Base-by-base conservation (phyloP, 2,329 filamentous ascomycete species). In the Diaporthe vexans region DNA sequence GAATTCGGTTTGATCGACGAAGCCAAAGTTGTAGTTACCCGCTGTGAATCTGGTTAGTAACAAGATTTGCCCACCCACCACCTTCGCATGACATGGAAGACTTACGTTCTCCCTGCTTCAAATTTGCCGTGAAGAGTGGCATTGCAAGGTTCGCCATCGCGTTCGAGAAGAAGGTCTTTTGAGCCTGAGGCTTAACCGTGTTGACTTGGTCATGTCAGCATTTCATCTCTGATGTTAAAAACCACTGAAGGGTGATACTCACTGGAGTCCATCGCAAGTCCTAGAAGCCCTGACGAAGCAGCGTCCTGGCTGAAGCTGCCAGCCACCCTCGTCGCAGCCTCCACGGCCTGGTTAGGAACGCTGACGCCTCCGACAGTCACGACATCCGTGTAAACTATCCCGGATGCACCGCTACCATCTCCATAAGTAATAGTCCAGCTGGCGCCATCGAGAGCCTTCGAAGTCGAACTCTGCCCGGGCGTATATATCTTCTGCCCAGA, bases 371-470 rank as follows among this genome's bases (percentile, higher is more conserved):
- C 91, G 67, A 93, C 87, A 56, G 84, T 85, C 76, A 93, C 91
- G 65, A 86, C 90, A 81, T 93, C 92, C 67, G 86, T 86, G 82
- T 91, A 93, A 74, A 94, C 92, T 72, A 87, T 86, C 61, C 92
- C 92, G 68, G 84, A 85, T 19, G 91, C 91, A 61, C 85, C 86
- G 76, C 89, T 91, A 40, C 90, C 89, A 78, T 93, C 92, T 68
- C 90, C 91, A 79, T 93, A 93, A n/a, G 81, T 82, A 80, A 93
- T 92, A 15, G 82, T 81, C 90, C 90, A 93, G 69, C 82, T 85
- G 75, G 76, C 74, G 67, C 78, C 79, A 26, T 75, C 73, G 76
- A 90, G 77, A 74, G 85, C 81, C 77, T 85, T 86, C 58, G 84
- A 82, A 10, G 84, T 86, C 51, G 77, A 80, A 76, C 85, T 84